Conservation (phyloP, 805 yeast genomes). For the Yamadazyma ubonensis region DNA sequence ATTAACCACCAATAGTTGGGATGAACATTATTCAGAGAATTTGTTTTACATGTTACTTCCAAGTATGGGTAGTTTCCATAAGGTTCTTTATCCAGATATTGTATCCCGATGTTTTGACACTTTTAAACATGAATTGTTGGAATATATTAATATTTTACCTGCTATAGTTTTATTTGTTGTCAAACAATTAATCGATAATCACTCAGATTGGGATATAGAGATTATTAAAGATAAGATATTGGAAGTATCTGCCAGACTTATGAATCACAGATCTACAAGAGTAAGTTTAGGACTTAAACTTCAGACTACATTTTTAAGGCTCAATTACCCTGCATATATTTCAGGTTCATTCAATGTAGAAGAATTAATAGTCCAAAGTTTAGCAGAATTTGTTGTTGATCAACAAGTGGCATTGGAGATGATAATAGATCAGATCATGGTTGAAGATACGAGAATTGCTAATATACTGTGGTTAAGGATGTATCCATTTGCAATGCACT, state of each 20-base stretch:
- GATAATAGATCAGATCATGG: neutral
- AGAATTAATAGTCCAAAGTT: constrained; percentile 9
- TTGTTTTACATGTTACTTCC: constrained; percentile 9
- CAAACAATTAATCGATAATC: constrained; percentile 6
- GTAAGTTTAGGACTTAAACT: neutral
- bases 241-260: constrained; percentile 8
- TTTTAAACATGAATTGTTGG: constrained; percentile 13
- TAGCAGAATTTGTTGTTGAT: constrained; percentile 11
- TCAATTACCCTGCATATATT: constrained; percentile 12
- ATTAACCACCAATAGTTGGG: constrained; percentile 11
- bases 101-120: neutral
- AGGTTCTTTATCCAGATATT: neutral
- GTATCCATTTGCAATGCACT: no score
- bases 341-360: constrained; percentile 7
- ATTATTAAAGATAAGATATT: constrained; percentile 4
- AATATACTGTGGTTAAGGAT: no score
- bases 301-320: constrained; percentile 4
- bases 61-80: neutral
- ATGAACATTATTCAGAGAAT: constrained; percentile 10
- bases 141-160: constrained; percentile 14
- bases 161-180: constrained; percentile 11
- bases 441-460: no score
- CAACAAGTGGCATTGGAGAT: neutral
- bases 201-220: constrained; percentile 4
- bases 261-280: neutral